A percentile compares a stretch with the other conserved stretches of the same genome.
phyloP scores from a whole-genome alignment of 257 asterid species.

The Apocynum venetum region DNA sequence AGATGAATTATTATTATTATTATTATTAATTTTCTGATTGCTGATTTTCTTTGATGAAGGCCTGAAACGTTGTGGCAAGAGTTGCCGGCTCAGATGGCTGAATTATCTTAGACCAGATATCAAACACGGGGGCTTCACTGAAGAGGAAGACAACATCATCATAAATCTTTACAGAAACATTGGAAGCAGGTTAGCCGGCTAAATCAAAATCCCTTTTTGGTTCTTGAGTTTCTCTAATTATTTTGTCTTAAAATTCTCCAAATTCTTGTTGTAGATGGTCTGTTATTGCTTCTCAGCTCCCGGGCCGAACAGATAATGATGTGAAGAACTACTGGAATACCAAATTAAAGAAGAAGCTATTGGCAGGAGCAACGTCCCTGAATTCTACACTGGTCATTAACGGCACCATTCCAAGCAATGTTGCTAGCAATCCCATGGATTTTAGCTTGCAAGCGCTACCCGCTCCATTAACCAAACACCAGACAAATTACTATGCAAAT shows the following conservation, averaged over 20 bases:
- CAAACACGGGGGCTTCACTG: constrained; percentile 63
- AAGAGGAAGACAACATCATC: constrained; percentile 54
- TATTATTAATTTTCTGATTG: background rate
- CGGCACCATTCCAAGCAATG: background rate
- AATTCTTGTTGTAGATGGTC: constrained; percentile 48
- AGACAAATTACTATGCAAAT: constrained; percentile 3
- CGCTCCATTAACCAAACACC: background rate
- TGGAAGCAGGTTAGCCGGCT: constrained; percentile 65
- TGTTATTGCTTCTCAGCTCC: constrained; percentile 57
- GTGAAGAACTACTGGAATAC: constrained; percentile 74
- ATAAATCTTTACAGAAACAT: constrained; percentile 40
- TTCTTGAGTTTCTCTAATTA: background rate
- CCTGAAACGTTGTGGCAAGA: constrained; percentile 71
- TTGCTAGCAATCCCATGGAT: background rate
- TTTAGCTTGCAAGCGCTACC: background rate
- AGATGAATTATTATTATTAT: background rate
- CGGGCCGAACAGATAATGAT: constrained; percentile 67
- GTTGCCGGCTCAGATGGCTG: constrained; percentile 75
- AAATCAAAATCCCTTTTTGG: background rate
- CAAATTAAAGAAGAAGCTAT: constrained; percentile 49
- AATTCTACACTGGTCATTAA: background rate
- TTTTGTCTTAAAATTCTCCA: background rate
- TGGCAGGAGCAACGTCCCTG: constrained; percentile 4
- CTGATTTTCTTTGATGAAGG: constrained; percentile 24
- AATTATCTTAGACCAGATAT: constrained; percentile 69